Evolutionary conservation across 495 filamentous ascomycete species (phyloP).

Genomic region (Glarea lozoyensis): DNA sequence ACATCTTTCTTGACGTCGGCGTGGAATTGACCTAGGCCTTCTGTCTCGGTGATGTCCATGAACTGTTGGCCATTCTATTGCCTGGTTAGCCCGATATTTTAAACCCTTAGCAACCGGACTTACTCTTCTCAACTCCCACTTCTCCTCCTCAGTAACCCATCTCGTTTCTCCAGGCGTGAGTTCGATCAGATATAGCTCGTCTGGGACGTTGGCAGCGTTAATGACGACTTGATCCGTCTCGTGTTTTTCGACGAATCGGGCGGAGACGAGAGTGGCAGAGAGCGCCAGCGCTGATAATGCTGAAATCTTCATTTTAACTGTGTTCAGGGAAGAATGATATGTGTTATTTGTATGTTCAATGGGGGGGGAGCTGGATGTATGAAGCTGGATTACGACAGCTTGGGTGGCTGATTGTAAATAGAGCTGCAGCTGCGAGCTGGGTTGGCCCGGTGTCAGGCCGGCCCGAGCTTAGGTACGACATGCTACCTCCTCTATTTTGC

Average conservation of each 20-base stretch:
- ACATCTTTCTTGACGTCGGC: conserved; percentile 32
- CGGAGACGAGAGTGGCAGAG: conserved; percentile 33
- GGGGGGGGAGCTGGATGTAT: too few species aligned
- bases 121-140: conserved; percentile 84
- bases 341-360: too few species aligned
- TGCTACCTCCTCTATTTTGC: too few species aligned
- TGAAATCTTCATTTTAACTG: conserved; percentile 36
- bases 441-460: too few species aligned
- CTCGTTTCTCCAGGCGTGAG: conserved; percentile 71
- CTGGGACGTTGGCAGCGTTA: conserved; percentile 17
- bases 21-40: conserved; percentile 42
- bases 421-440: too few species aligned
- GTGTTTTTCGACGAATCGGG: conserved; percentile 40
- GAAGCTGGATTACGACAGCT: too few species aligned
- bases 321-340: too few species aligned
- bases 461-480: too few species aligned
- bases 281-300: conserved; percentile 34
- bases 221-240: conserved; percentile 33
- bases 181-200: conserved; percentile 64
- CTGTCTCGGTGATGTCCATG: conserved; percentile 83
- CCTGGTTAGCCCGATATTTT: background rate
- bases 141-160: conserved; percentile 91
- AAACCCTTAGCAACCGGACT: conserved; percentile 20
- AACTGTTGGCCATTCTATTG: conserved; percentile 73
- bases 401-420: too few species aligned